Base-by-base conservation (phyloP, 345 rosid genomes). In the Euphorbia peplus region DNA sequence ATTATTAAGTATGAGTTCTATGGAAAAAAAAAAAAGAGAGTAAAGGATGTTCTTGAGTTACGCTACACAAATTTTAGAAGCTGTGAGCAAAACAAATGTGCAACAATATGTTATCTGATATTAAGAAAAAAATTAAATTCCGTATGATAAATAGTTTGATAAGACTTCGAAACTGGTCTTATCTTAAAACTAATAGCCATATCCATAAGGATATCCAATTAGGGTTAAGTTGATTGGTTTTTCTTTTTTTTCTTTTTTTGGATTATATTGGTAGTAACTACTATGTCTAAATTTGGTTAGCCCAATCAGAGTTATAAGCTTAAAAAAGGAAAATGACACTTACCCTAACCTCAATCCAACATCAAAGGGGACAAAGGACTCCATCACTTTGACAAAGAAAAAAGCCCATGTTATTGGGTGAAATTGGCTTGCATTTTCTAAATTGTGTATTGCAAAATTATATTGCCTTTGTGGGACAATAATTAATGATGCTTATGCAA, bases 361-460 rank as follows among this genome's bases (percentile, higher is more conserved):
- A 21, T 21, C 52, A 39, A 70, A 39, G 55, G 37, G 14, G 70
- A 64, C 66, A 53, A 11, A 13, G 44, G 82, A 79, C 79, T 71
- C 82, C 82, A 75, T 79, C 71, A 54, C 76, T 63, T 68, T 67
- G 78, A 74, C 76, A 29, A 58, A 68, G 25, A 63, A 29, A 58
- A 68, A 32, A 63, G 50, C 72, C 73, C 59, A 41, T 18, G 6
- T 63, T 39, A 62, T 62, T 74, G 69, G 75, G 8, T 37, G 70
- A 37, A 58, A 50, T 3, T 7, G 47, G 58, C 8, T 4, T n/a
- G 11, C 57, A 54, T 32, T 32, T 22, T 57, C 57, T 68, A 5
- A 3, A 25, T 39, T 47, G 14, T 39, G 32, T 52, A 50, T 52
- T 30, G 62, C 0, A 32, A 50, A 52, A n/a, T 47, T 52, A 11